These are phyloP conservation scores for Coleophoma crateriformis DNA, from an alignment of 2,329 filamentous ascomycete species.

Conservation along the genomic window DNA sequence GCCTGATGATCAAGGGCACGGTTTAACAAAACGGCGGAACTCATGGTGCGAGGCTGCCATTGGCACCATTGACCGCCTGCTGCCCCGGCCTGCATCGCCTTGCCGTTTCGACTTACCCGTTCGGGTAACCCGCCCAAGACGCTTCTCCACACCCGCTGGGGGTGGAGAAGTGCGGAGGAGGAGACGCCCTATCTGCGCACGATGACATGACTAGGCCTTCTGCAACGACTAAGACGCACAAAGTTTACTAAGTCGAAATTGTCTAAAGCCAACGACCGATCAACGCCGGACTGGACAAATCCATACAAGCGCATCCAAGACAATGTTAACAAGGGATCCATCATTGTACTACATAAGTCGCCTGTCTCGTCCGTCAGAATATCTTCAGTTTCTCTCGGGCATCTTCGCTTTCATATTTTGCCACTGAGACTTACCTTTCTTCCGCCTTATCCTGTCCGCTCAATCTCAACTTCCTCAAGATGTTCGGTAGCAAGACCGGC, in stretches of 20 bases:
- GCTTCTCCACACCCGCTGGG: not conserved
- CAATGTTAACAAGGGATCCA: not conserved
- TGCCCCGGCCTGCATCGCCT: not conserved
- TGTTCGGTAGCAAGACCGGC: constrained; percentile 7
- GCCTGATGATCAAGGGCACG: not conserved
- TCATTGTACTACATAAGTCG: not conserved
- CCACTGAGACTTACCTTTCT: not conserved
- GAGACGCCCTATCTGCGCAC: not conserved
- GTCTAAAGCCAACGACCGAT: not conserved
- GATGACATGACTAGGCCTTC: not conserved
- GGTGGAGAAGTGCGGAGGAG: not conserved
- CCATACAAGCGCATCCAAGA: not conserved
- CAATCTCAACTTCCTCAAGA: constrained; percentile 30
- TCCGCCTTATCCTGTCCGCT: not conserved
- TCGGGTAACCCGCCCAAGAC: not conserved
- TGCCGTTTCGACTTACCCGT: not conserved
- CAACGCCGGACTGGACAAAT: not conserved
- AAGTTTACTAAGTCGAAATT: not conserved
- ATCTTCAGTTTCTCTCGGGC: not conserved
- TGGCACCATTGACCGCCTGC: not conserved
- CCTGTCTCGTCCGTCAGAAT: not conserved
- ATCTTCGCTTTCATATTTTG: not conserved
- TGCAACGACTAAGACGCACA: not conserved
- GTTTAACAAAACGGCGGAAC: not conserved
- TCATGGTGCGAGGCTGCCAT: not conserved